Evolutionary conservation across 768 basidiomycete genomes (phyloP).

Genomic region (Termitomyces sp.): DNA sequence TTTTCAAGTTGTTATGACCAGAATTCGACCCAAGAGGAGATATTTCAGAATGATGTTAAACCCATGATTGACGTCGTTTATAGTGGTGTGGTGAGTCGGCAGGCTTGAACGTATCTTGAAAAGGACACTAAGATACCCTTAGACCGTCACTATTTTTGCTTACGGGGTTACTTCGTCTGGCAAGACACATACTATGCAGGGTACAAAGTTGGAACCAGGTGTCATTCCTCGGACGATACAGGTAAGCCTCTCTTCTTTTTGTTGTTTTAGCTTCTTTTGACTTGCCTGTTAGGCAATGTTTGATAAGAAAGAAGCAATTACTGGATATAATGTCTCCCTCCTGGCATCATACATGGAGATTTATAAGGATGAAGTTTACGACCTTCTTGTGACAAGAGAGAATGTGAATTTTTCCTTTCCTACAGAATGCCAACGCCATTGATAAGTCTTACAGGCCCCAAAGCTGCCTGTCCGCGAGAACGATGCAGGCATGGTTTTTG

Average conservation of each 20-base stretch:
- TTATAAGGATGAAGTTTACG: constrained; percentile 88
- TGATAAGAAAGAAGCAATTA: constrained; percentile 34
- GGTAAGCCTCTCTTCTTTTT: constrained; percentile 30
- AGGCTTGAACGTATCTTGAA: not conserved
- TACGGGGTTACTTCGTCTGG: constrained; percentile 91
- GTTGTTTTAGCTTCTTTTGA: not conserved
- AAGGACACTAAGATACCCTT: not conserved
- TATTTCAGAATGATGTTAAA: constrained; percentile 69
- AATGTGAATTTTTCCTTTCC: constrained; percentile 35
- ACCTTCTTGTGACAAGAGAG: constrained; percentile 71
- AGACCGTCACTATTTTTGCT: constrained; percentile 86
- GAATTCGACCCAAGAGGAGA: constrained; percentile 64
- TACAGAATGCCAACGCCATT: not conserved
- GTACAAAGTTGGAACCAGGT: constrained; percentile 64
- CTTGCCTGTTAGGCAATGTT: constrained; percentile 45
- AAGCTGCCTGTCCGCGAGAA: constrained; percentile 52
- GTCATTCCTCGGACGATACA: constrained; percentile 81
- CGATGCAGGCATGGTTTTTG: constrained; percentile 47
- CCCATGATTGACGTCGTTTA: constrained; percentile 78
- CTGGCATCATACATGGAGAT: constrained; percentile 83
- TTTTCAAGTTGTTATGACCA: constrained; percentile 76
- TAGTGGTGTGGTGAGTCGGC: constrained; percentile 57
- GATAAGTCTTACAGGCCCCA: constrained; percentile 27
- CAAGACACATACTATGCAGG: constrained; percentile 94
- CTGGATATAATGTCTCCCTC: constrained; percentile 39